Evolutionary conservation across 73 alveolate genomes (phyloP).

Genomic region (Durusdinium trenchii): DNA sequence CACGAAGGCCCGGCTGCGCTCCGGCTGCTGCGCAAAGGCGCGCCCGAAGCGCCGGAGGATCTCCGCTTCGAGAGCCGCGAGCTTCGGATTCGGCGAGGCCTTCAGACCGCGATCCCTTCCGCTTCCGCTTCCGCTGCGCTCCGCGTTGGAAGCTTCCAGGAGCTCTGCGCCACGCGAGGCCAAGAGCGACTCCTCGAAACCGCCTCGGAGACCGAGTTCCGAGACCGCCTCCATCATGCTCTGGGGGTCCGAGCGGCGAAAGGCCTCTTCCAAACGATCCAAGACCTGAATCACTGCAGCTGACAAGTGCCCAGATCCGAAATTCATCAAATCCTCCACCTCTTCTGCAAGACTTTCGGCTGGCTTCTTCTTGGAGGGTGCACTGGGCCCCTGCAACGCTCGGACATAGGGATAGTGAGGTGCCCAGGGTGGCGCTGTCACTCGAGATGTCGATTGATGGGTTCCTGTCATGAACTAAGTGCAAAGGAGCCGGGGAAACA

Average conservation of each 20-base stretch:
- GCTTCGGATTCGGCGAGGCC: too few relatives aligned
- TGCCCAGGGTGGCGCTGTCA: constrained; percentile 40
- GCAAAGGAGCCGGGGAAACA: too few relatives aligned
- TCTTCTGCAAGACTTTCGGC: not conserved
- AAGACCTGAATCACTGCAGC: not conserved
- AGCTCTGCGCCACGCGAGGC: constrained; percentile 42
- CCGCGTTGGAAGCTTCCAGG: not conserved
- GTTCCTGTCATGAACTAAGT: too few relatives aligned
- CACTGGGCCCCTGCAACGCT: not conserved
- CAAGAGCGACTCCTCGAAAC: not conserved
- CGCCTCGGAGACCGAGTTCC: not conserved
- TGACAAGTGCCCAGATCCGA: not conserved
- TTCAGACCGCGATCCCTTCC: too few relatives aligned
- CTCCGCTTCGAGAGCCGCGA: constrained; percentile 22
- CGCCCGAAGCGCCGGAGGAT: constrained; percentile 34
- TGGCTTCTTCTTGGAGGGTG: not conserved
- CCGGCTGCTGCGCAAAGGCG: constrained; percentile 33
- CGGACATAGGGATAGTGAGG: constrained; percentile 45
- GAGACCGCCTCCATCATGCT: constrained; percentile 20
- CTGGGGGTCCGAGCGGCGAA: not conserved
- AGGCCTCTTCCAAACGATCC: constrained; percentile 21
- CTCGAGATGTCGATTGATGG: not conserved
- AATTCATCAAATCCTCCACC: not conserved
- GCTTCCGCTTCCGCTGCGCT: not conserved
- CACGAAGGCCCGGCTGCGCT: constrained; percentile 52